Percentiles rank a stretch among this genome's conserved stretches.
phyloP scores from a whole-genome alignment of 768 basidiomycete species.

The Dentipellis fragilis region DNA sequence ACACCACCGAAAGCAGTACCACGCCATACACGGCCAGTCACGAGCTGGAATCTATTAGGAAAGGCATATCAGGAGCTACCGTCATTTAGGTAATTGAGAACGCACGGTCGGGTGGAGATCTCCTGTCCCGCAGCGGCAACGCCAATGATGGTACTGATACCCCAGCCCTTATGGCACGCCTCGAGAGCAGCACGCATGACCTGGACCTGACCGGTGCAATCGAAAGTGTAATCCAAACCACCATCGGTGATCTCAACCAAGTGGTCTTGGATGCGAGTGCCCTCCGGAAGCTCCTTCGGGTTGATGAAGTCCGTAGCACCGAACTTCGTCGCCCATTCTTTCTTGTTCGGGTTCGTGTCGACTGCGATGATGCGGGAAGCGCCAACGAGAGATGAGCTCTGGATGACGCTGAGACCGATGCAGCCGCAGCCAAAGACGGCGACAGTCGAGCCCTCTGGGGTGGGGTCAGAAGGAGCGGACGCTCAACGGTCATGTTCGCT shows the following conservation, averaged over 20 bases:
- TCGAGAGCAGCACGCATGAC: constrained; percentile 95
- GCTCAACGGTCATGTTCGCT: neutral
- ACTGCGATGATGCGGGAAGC: constrained; percentile 87
- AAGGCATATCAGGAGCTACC: constrained; percentile 25
- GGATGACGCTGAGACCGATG: constrained; percentile 88
- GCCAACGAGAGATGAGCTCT: constrained; percentile 66
- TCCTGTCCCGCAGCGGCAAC: constrained; percentile 97
- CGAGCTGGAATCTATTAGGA: constrained; percentile 38
- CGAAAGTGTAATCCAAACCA: constrained; percentile 94
- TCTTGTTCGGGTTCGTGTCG: constrained; percentile 82
- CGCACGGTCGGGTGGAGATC: constrained; percentile 25
- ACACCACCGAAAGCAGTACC: constrained; percentile 96
- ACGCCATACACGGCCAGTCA: constrained; percentile 90
- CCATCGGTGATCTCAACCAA: constrained; percentile 92
- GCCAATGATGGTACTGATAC: constrained; percentile 90
- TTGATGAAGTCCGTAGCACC: constrained; percentile 95
- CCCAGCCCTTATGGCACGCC: constrained; percentile 99
- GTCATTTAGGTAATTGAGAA: constrained; percentile 1
- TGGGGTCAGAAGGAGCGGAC: constrained; percentile 1
- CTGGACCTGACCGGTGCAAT: constrained; percentile 90
- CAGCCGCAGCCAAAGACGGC: constrained; percentile 96
- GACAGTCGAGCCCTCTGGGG: constrained; percentile 69
- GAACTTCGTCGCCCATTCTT: constrained; percentile 83
- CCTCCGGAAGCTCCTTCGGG: constrained; percentile 61
- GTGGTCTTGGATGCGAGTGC: constrained; percentile 80